These are phyloP conservation scores for Discostella stelligeroides DNA, from an alignment of 108 stramenopile genomes.

Conservation along the genomic window DNA sequence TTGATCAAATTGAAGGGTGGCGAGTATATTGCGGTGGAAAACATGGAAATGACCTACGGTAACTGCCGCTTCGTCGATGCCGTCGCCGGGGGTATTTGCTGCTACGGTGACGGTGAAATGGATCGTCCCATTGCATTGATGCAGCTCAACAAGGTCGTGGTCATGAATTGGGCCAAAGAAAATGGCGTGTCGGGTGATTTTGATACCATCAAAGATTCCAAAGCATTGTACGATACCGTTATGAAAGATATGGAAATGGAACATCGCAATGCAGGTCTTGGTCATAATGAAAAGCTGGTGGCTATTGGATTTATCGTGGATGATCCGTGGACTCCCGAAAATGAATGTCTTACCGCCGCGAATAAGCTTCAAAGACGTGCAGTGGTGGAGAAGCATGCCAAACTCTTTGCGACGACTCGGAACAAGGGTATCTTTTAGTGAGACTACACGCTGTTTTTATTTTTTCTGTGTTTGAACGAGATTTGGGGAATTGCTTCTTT, in stretches of 20 bases:
- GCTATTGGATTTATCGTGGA: slow-evolving; percentile 60
- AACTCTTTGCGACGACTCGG: slow-evolving; percentile 69
- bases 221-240: slow-evolving; percentile 74
- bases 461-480: background rate
- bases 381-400: slow-evolving; percentile 66
- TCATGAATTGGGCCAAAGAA: slow-evolving; percentile 77
- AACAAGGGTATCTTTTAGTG: slow-evolving; percentile 74
- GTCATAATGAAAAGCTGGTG: slow-evolving; percentile 76
- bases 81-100: slow-evolving; percentile 77
- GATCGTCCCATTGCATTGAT: slow-evolving; percentile 85
- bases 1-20: slow-evolving; percentile 94
- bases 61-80: slow-evolving; percentile 78
- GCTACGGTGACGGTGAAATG: slow-evolving; percentile 91
- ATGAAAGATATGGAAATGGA: slow-evolving; percentile 67
- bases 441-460: background rate
- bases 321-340: slow-evolving; percentile 87
- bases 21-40: slow-evolving; percentile 90
- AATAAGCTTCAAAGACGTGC: slow-evolving; percentile 86
- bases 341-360: slow-evolving; percentile 86
- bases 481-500: background rate
- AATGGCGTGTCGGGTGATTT: slow-evolving; percentile 73
- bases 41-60: slow-evolving; percentile 84
- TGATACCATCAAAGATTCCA: slow-evolving; percentile 55
- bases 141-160: slow-evolving; percentile 63
- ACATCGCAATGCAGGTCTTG: slow-evolving; percentile 74